These are phyloP conservation scores for Letharia lupina DNA, from an alignment of 495 filamentous ascomycete species.

Conservation along the genomic window DNA sequence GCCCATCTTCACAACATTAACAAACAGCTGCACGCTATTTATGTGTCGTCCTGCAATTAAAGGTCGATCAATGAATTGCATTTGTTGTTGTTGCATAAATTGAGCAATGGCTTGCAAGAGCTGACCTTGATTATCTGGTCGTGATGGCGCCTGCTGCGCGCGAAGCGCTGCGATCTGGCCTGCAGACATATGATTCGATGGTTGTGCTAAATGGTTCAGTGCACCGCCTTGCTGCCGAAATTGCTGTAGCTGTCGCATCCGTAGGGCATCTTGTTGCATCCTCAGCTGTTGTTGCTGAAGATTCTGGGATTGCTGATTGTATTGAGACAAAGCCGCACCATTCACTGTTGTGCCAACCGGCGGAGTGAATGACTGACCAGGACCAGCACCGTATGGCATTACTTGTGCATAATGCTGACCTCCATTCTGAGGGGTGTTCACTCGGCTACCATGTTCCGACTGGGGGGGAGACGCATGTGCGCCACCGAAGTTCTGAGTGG, in stretches of 20 bases:
- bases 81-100: conserved; percentile 62
- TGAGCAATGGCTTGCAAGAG: conserved; percentile 65
- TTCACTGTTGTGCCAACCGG: conserved; percentile 33
- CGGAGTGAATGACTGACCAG: conserved; percentile 36
- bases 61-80: conserved; percentile 62
- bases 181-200: conserved; percentile 21
- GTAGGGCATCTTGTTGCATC: conserved; percentile 28
- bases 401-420: conserved; percentile 48
- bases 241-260: conserved; percentile 55
- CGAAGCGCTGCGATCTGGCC: conserved; percentile 42
- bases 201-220: conserved; percentile 41
- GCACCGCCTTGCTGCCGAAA: conserved; percentile 33
- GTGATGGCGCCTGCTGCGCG: conserved; percentile 55
- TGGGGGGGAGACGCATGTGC: conserved; percentile 71
- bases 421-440: conserved; percentile 65
- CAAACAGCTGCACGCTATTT: conserved; percentile 66
- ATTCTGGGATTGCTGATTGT: conserved; percentile 40
- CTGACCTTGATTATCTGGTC: conserved; percentile 50
- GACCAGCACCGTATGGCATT: conserved; percentile 34
- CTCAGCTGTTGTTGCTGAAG: conserved; percentile 38
- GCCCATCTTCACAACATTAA: conserved; percentile 62
- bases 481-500: conserved; percentile 61
- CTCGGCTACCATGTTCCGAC: conserved; percentile 64
- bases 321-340: conserved; percentile 27
- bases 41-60: conserved; percentile 60